Evolutionary conservation across 768 basidiomycete genomes (phyloP).

Genomic region (Termitomyces sp.): DNA sequence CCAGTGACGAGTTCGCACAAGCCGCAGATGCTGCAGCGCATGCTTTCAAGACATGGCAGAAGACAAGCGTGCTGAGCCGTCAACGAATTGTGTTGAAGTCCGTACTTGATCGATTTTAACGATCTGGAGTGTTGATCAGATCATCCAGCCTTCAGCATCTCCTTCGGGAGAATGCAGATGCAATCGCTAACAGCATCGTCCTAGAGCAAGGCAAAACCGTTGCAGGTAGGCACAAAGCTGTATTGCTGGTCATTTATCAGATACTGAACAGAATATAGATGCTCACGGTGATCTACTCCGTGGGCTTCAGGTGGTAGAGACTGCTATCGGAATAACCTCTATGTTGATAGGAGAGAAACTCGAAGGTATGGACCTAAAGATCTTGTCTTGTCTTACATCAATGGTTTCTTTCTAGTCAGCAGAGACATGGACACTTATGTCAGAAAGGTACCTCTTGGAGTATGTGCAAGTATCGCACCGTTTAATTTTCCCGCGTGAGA

Average conservation of each 20-base stretch:
- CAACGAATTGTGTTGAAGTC: slow-evolving; percentile 90
- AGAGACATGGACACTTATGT: slow-evolving; percentile 96
- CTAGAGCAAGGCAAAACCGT: slow-evolving; percentile 96
- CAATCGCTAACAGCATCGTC: slow-evolving; percentile 84
- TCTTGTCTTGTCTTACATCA: background rate
- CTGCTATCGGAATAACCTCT: slow-evolving; percentile 74
- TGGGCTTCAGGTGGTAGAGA: slow-evolving; percentile 86
- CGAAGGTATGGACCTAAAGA: slow-evolving; percentile 54
- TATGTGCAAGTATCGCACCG: slow-evolving; percentile 82
- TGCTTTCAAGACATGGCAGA: slow-evolving; percentile 88
- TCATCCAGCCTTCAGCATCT: slow-evolving; percentile 72
- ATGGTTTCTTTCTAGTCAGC: slow-evolving; percentile 50
- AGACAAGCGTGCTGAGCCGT: slow-evolving; percentile 76
- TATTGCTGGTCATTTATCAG: background rate
- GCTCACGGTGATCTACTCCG: slow-evolving; percentile 93
- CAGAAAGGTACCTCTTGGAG: slow-evolving; percentile 82
- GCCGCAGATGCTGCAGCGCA: slow-evolving; percentile 80
- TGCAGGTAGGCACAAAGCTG: slow-evolving; percentile 45
- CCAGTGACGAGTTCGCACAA: slow-evolving; percentile 69
- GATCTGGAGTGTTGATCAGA: background rate
- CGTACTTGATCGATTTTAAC: slow-evolving; percentile 20
- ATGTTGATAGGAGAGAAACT: slow-evolving; percentile 87
- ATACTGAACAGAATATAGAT: slow-evolving; percentile 40
- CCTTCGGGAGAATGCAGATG: slow-evolving; percentile 81
- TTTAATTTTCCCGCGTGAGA: slow-evolving; percentile 88